phyloP scores from a whole-genome alignment of 768 basidiomycete genomes.

The Suillus subluteus region DNA sequence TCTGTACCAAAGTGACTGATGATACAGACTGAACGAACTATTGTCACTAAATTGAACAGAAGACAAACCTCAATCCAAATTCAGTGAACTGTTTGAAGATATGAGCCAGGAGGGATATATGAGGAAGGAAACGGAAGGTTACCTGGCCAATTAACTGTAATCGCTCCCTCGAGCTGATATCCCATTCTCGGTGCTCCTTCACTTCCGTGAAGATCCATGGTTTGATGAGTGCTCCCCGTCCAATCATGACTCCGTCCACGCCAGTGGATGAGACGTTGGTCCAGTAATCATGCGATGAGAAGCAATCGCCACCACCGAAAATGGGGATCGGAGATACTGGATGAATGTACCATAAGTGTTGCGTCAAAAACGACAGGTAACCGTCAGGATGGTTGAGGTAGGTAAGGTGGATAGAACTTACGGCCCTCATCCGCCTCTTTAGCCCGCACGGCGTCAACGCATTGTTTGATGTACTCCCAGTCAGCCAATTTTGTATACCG shows the following conservation, averaged over 20 bases:
- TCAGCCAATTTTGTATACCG: conserved; percentile 92
- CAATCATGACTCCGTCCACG: conserved; percentile 96
- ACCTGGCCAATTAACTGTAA: conserved; percentile 80
- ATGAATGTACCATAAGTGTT: conserved; percentile 4
- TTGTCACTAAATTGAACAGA: conserved; percentile 5
- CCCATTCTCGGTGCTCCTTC: conserved; percentile 91
- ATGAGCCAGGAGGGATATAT: conserved; percentile 11
- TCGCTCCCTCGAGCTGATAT: conserved; percentile 84
- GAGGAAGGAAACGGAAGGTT: conserved; percentile 19
- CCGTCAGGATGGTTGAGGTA: neutral
- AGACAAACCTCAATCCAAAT: conserved; percentile 70
- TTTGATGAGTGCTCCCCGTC: conserved; percentile 93
- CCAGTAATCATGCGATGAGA: conserved; percentile 86
- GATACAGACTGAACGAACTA: conserved; percentile 4
- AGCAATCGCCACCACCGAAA: conserved; percentile 96
- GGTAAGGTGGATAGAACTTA: conserved; percentile 39
- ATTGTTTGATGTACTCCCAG: conserved; percentile 91
- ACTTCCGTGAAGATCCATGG: conserved; percentile 97
- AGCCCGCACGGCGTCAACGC: conserved; percentile 78
- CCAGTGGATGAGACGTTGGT: conserved; percentile 73
- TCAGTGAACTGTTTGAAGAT: conserved; percentile 68
- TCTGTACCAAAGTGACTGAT: conserved; percentile 82
- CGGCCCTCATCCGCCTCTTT: conserved; percentile 72
- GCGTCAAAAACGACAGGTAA: neutral
- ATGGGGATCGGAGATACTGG: conserved; percentile 87